Conservation (phyloP, 345 rosid genomes). For the Geranium brycei region DNA sequence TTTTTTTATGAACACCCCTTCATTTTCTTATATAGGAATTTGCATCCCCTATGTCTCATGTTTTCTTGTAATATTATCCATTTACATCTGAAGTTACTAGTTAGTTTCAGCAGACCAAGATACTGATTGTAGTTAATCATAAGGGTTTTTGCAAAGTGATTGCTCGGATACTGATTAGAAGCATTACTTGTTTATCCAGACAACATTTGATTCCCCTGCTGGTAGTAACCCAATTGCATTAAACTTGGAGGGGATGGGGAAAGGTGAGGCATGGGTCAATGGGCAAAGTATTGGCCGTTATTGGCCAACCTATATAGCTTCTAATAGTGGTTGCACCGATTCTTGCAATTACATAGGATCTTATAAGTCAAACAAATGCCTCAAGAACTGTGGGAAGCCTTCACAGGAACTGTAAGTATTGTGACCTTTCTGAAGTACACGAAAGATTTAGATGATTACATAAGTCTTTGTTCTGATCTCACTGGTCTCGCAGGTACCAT, state of each 20-base stretch:
- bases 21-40: background rate
- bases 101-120: background rate
- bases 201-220: constrained; percentile 55
- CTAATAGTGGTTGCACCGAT: constrained; percentile 43
- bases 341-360: constrained; percentile 70
- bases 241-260: constrained; percentile 82
- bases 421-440: background rate
- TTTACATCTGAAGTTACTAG: background rate
- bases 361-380: constrained; percentile 59
- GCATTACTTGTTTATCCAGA: constrained; percentile 27
- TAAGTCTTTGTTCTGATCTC: constrained; percentile 7
- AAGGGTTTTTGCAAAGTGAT: background rate
- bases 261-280: constrained; percentile 95
- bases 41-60: background rate
- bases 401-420: constrained; percentile 71
- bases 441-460: background rate
- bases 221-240: constrained; percentile 63
- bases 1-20: too few relatives aligned
- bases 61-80: background rate
- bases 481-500: constrained; percentile 45
- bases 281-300: constrained; percentile 93
- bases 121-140: too few relatives aligned
- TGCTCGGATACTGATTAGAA: constrained; percentile 6
- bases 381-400: constrained; percentile 75
- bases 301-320: constrained; percentile 62